Evolutionary conservation across 2,329 filamentous ascomycete species (phyloP), one percentile per base, ranked within the genome.

Genomic region (Phialemonium atrogriseum): DNA sequence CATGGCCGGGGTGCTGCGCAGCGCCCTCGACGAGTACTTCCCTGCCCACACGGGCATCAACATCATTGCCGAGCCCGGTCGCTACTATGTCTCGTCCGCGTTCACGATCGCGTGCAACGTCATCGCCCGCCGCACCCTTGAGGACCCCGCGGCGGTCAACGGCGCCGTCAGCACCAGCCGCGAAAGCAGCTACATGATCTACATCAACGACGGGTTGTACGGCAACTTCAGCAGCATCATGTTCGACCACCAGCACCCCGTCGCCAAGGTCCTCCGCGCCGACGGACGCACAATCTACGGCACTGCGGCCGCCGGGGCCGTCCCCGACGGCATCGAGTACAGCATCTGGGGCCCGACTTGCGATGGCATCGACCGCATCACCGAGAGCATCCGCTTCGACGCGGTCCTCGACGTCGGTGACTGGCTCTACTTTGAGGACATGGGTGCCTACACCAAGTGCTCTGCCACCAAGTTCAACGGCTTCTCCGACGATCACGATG

Each of bases 191-290:
- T 95, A 94, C 70, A 98, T 96, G 91, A 65, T 95, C 27, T 98
- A 98, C 58, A 67, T 96, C 56, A 98, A 98, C 55, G 91, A 98
- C 47, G 91, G 91, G 17, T 81, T 96, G 33, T 98, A 98, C 52
- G 91, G 91, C 50, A 96, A 96, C 66, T 96, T 98, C 55, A 94
- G 86, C 44, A 93, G 87, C 75, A 96, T 96, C 70, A 94, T 96
- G 68, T 98, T 95, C 56, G 91, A 96, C 53, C 91, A 96, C 60
- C 91, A 98, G 69, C 75, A 93, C 49, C 91, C 91, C 1, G 62
- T 83, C 27, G 85, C 89, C 34, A 84, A 83, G 59, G 73, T 96
- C 36, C 68, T 98, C 33, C 80, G 77, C 44, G 65, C 70, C 13
- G 66, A 70, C 38, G 59, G 69, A 40, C 62, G 66, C 38, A 70